phyloP scores from a whole-genome alignment of 2,329 filamentous ascomycete genomes.

The Xylariaceae sp. region DNA sequence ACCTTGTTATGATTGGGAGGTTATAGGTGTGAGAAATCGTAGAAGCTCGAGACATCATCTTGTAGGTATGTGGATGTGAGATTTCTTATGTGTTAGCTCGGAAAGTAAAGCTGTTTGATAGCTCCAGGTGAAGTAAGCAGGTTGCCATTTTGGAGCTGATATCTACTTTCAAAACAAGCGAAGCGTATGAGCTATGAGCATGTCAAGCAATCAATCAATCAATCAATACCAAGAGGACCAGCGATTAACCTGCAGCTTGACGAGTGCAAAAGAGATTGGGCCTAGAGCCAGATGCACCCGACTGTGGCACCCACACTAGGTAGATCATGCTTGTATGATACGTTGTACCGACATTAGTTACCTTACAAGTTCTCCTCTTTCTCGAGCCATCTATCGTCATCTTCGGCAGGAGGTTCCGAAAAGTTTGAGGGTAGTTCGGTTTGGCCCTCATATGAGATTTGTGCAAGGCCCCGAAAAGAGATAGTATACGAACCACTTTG shows the following conservation, averaged over 20 bases:
- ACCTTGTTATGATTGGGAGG: background rate
- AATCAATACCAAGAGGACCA: background rate
- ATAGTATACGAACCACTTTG: too few species aligned
- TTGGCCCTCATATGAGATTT: too few species aligned
- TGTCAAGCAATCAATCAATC: background rate
- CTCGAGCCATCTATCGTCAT: background rate
- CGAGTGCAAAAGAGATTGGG: slow-evolving; percentile 8
- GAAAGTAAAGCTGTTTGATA: too few species aligned
- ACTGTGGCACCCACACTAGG: slow-evolving; percentile 2
- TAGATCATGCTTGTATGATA: background rate
- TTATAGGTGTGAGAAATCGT: background rate
- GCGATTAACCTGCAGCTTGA: slow-evolving; percentile 21
- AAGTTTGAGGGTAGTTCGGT: too few species aligned
- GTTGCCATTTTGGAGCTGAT: slow-evolving; percentile 1
- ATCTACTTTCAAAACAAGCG: slow-evolving; percentile 10
- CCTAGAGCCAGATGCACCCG: slow-evolving; percentile 23
- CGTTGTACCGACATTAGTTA: slow-evolving; percentile 18
- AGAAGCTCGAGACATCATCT: background rate
- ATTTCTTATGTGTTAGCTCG: slow-evolving; percentile 7
- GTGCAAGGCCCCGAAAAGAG: too few species aligned
- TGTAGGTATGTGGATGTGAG: background rate
- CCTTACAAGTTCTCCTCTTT: background rate
- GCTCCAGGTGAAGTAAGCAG: too few species aligned
- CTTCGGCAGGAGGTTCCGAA: background rate
- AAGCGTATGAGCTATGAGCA: slow-evolving; percentile 7